Base-by-base conservation (phyloP, 1,139 yeast genomes). In the Lodderomyces pseudojiufengensis region DNA sequence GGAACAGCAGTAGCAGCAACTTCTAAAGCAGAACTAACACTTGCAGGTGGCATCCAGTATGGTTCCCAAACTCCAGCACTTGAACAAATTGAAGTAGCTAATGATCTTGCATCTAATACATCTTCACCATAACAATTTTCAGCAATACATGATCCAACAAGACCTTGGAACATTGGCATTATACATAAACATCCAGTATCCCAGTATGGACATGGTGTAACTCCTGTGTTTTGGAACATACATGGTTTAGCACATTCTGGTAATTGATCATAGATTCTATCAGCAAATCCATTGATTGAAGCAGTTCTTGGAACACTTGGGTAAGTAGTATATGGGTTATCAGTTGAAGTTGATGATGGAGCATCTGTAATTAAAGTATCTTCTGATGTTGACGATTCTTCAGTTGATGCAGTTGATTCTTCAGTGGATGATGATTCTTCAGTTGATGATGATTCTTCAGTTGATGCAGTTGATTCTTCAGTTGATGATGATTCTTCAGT, bases 41-140 rank as follows among this genome's bases (percentile, higher is more conserved):
- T 54, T 10, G 53, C 50, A 27, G 50, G 57, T 36, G 68, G 57
- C 59, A 63, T 59, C 74, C 73, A 70, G 37, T 43, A 54, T 33
- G 58, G 59, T 22, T 62, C 51, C 43, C 63, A 59, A 14, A 69
- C 77, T 35, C 76, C 76, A 20, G 63, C 76, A 12, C 47, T 44
- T 29, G 57, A 46, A 49, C 77, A 71, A 31, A 67, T 39, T 7
- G 73, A 65, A 9, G 50, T 47, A 22, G 74, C 76, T 43, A 63
- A 52, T 18, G 59, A 47, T 15, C 74, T 66, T 33, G 71, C 72
- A 14, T 42, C 24, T 9, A 40, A 53, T 27, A 71, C 70, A 31
- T 68, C 70, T 4, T 44, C 29, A 32, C 73, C 75, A 13, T 49
- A 28, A 44, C 67, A 62, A 18, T 43, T 42, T 4, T 43, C 33